Conservation (phyloP, 805 yeast species). For the Saturnispora quitensis region DNA sequence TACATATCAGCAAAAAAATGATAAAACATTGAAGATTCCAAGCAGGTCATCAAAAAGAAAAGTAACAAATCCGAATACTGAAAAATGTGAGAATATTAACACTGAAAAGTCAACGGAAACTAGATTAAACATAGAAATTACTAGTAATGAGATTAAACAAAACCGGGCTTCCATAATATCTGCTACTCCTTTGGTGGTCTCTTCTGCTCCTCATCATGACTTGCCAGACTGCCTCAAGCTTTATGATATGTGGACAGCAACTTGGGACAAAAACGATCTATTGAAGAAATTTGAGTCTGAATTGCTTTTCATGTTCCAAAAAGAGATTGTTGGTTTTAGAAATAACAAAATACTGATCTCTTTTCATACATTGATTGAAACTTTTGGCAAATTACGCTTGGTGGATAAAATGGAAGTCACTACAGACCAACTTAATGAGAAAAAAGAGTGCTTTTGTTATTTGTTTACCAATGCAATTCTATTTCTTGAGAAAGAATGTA, state of each 20-base stretch:
- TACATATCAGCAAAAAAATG: not conserved
- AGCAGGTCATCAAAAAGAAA: constrained; percentile 4
- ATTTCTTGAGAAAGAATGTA: constrained; percentile 9
- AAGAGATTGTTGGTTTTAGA: constrained; percentile 11
- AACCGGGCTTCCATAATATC: constrained; percentile 29
- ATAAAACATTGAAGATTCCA: not conserved
- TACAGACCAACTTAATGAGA: not conserved
- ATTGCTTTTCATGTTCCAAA: constrained; percentile 6
- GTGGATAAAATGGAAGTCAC: constrained; percentile 21
- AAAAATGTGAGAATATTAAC: not conserved
- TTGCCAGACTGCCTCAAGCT: not conserved
- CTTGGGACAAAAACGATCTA: constrained; percentile 13
- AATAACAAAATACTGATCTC: constrained; percentile 6
- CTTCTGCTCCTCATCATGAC: constrained; percentile 20
- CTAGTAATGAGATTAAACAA: constrained; percentile 17
- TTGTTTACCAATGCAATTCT: constrained; percentile 22
- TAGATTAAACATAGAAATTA: constrained; percentile 6
- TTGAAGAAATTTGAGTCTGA: constrained; percentile 19
- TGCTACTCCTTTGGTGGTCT: constrained; percentile 27
- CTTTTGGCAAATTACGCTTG: constrained; percentile 25
- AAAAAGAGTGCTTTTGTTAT: constrained; percentile 20
- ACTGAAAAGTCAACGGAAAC: not conserved
- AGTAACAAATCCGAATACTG: too few species aligned
- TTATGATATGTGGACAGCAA: constrained; percentile 12
- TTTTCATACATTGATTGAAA: constrained; percentile 12